Percentiles rank a stretch among this genome's conserved stretches.
These are phyloP conservation scores for Primulina eburnea DNA, from an alignment of 257 asterid species.

Conservation along the genomic window DNA sequence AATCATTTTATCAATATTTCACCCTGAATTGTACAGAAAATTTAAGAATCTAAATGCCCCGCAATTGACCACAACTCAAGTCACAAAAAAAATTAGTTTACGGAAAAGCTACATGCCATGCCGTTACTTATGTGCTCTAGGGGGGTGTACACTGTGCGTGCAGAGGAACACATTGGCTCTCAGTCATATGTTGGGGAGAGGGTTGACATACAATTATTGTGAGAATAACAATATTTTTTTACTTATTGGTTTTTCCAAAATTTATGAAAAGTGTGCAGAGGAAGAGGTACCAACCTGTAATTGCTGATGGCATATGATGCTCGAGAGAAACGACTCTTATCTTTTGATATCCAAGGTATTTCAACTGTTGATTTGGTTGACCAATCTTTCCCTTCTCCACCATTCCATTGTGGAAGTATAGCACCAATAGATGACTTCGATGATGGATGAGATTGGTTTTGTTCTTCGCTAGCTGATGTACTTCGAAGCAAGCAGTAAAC, in stretches of 20 bases:
- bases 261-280: background rate
- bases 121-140: background rate
- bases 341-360: constrained; percentile 52
- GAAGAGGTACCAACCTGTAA: constrained; percentile 37
- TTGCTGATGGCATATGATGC: constrained; percentile 59
- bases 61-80: background rate
- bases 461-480: constrained; percentile 33
- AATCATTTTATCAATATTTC: background rate
- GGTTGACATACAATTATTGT: no score
- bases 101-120: background rate
- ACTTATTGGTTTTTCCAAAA: background rate
- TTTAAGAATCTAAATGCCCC: background rate
- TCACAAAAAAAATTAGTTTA: background rate
- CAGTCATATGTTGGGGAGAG: no score
- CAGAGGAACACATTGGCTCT: no score
- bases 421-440: constrained; percentile 40
- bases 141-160: background rate
- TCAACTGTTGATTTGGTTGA: constrained; percentile 39
- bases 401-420: constrained; percentile 35
- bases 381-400: constrained; percentile 40
- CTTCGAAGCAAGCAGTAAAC: constrained; percentile 55
- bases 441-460: constrained; percentile 34
- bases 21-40: background rate
- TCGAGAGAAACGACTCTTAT: constrained; percentile 43
- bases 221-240: no score